phyloP scores from a whole-genome alignment of 352 stramenopile species.

The Thraustochytrium sp. region DNA sequence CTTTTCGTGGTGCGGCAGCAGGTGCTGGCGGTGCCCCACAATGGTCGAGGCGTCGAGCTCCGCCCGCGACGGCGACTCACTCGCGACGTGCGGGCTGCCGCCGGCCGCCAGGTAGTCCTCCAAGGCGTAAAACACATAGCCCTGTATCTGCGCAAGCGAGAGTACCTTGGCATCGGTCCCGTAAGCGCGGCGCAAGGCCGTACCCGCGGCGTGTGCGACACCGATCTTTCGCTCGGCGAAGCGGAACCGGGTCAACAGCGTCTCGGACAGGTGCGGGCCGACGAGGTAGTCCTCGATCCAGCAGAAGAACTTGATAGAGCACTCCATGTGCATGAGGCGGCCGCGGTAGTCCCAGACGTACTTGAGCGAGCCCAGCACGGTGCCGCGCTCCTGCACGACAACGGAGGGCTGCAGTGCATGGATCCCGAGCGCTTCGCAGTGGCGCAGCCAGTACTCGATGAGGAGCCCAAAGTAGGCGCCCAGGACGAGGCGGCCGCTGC shows the following conservation, averaged over 20 bases:
- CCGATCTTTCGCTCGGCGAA: conserved; percentile 21
- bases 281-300: not conserved
- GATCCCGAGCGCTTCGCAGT: not conserved
- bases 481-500: not conserved
- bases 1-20: not conserved
- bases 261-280: conserved; percentile 34
- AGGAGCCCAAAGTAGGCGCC: conserved; percentile 17
- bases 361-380: conserved; percentile 26
- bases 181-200: not conserved
- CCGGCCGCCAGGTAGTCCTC: not conserved
- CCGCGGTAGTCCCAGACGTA: not conserved
- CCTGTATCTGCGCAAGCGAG: conserved; percentile 4
- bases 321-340: conserved; percentile 33
- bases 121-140: conserved; percentile 12
- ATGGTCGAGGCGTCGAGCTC: not conserved
- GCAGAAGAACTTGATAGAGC: conserved; percentile 35
- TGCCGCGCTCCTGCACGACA: not conserved
- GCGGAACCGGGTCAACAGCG: conserved; percentile 1
- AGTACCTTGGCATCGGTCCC: not conserved
- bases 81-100: not conserved
- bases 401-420: not conserved
- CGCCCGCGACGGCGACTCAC: too few species aligned
- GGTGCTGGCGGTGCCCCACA: not conserved
- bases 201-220: not conserved
- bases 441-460: conserved; percentile 17